Base-by-base conservation (phyloP, 495 filamentous ascomycete genomes). In the Rostrohypoxylon terebratum region DNA sequence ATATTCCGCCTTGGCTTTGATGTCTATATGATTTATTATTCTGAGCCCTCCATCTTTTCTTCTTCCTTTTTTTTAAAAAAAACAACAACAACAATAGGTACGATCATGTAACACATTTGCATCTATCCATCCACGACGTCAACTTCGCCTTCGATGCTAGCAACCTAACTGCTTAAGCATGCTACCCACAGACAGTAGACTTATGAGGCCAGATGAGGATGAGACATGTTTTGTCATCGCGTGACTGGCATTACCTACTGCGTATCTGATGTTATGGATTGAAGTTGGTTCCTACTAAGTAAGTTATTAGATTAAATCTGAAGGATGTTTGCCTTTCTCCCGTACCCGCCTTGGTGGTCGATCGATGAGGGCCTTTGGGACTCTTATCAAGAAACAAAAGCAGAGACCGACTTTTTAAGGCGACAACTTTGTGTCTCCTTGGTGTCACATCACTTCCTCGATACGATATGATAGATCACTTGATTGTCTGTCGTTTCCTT, bases 381-480 rank as follows among this genome's bases (percentile, higher is more conserved):
- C 55, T 21, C 40, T 42, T 25, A 31, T 55, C 42, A 33, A 53
- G 25, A 53, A 54, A 3, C 34, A 58, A 18, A 53, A 59, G 44
- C 59, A 64, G 16, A 59, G 25, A 51, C 59, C 36, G 28, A 40
- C 31, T 55, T 63, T 58, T 60, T 25, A 60, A 33, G 44, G 65
- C 38, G 60, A 50, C 16, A 40, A 20, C n/a, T n/a, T 48, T 69
- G 58, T 63, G 62, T 67, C 40, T 59, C 63, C 58, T 63, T 21
- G n/a, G 63, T 65, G 62, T 59, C 45, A 60, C 71, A 66, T 70
- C 59, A 67, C 50, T 63, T 51, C 47, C 38, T 63, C 11, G 59
- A 74, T 70, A 74, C 71, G 71, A 74, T 70, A 74, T 67, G 66
- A 74, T 69, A 74, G 23, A 59, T 74, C 66, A 74, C 55, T 70